Conservation (phyloP, 805 yeast genomes). For the Yarrowia sp. region DNA sequence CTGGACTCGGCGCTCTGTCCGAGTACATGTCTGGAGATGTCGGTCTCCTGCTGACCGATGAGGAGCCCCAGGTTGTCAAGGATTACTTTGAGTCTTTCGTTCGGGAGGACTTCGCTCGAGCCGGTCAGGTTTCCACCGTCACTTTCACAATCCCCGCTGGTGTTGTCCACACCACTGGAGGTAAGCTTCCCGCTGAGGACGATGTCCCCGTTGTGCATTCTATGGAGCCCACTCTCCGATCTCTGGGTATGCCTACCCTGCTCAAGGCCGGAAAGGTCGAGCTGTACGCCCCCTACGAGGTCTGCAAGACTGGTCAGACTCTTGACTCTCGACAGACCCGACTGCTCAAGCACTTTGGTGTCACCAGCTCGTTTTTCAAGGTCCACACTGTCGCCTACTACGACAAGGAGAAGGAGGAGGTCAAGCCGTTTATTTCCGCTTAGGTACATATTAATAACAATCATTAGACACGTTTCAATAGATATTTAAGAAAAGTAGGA, state of each 20-base stretch:
- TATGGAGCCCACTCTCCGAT: slow-evolving; percentile 87
- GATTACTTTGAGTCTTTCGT: slow-evolving; percentile 80
- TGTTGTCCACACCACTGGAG: slow-evolving; percentile 90
- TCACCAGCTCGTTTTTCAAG: slow-evolving; percentile 88
- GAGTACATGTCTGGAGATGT: slow-evolving; percentile 70
- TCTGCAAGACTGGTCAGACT: slow-evolving; percentile 74
- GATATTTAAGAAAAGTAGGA: background rate
- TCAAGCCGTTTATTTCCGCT: slow-evolving; percentile 28
- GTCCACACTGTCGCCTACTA: slow-evolving; percentile 77
- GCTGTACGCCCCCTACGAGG: slow-evolving; percentile 70
- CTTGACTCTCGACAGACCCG: slow-evolving; percentile 90
- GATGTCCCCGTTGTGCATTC: slow-evolving; percentile 97
- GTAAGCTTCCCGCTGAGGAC: slow-evolving; percentile 82
- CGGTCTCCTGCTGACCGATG: slow-evolving; percentile 87
- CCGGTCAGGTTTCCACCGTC: slow-evolving; percentile 80
- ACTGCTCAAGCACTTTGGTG: slow-evolving; percentile 90
- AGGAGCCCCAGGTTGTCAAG: slow-evolving; percentile 80
- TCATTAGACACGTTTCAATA: slow-evolving; percentile 3
- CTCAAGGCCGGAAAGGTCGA: slow-evolving; percentile 85
- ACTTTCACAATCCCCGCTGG: slow-evolving; percentile 88
- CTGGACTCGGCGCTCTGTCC: slow-evolving; percentile 70
- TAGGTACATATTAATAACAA: slow-evolving; percentile 13
- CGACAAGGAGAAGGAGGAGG: slow-evolving; percentile 52
- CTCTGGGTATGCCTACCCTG: slow-evolving; percentile 85
- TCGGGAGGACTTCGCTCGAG: slow-evolving; percentile 82